Base-by-base conservation (phyloP, 352 stramenopile genomes). In the Phytophthora brassicae region DNA sequence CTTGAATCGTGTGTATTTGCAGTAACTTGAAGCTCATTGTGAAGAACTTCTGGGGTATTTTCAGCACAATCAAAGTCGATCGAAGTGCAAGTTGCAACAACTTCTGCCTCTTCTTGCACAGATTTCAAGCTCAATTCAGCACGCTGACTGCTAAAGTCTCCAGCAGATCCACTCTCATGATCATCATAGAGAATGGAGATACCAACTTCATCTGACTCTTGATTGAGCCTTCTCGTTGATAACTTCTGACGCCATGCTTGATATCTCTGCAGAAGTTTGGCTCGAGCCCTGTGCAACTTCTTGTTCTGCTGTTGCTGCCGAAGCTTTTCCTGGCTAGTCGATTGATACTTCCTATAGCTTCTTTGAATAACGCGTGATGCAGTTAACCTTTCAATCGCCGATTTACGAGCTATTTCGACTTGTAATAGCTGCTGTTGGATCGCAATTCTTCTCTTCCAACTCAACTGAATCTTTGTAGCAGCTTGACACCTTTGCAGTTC, bases 221-320 rank as follows among this genome's bases (percentile, higher is more conserved):
- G 39, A 45, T 26, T 14, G 17, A 45, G 39, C 39, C 8, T 16
- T 22, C 2, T 23, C 19, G 11, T 26, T 24, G 39, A n/a, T 45
- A 19, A 17, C 23, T 45, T 45, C 29, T 56, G 16, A 38, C 59
- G 42, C 64, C 59, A 68, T 1, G 35, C 44, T 31, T 72, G 64
- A 41, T 72, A 72, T 22, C 49, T 64, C 24, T 33, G 46, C 35
- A 68, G 24, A 12, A 72, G 52, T 26, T 72, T 68, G 5, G 56
- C 31, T 31, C 58, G 47, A 22, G 64, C 38, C 13, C 38, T 64
- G 29, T 68, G 36, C 29, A 68, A 6, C 52, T 49, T 19, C 8
- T 4, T 59, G 12, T n/a, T 42, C 3, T 57, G 36, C 1, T 64
- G 8, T 26, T 58, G 51, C 17, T 68, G 16, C 17, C 47, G 51